phyloP scores from a whole-genome alignment of 305 asterid genomes.

The Solanum hybrid region DNA sequence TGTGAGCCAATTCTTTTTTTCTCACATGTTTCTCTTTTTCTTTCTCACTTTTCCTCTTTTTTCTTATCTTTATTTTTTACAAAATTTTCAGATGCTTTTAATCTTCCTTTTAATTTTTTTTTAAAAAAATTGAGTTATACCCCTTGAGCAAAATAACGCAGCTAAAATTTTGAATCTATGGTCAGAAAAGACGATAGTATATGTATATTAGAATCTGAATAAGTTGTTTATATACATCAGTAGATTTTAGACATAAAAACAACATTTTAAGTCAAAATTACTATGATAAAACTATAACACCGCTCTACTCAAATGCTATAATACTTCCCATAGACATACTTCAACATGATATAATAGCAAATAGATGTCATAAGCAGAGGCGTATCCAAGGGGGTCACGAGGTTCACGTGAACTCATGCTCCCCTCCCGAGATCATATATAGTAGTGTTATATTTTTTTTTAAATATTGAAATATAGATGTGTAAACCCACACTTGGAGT shows the following conservation, averaged over 20 bases:
- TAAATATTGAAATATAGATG: too few relatives aligned
- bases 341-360: neutral
- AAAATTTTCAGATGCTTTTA: neutral
- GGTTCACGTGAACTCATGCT: too few relatives aligned
- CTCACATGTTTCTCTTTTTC: constrained; percentile 11
- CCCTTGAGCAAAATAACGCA: neutral
- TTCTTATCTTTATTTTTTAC: neutral
- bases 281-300: neutral
- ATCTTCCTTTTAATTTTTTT: neutral
- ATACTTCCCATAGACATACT: neutral
- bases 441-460: too few relatives aligned
- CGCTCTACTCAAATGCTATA: neutral
- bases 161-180: neutral
- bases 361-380: neutral
- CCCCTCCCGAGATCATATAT: too few relatives aligned
- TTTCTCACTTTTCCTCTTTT: neutral
- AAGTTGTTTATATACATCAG: neutral
- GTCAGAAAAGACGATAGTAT: neutral
- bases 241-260: neutral
- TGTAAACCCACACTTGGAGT: too few relatives aligned
- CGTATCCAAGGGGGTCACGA: too few relatives aligned
- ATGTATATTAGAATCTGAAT: neutral
- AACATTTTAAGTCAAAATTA: neutral
- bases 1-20: constrained; percentile 6
- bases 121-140: neutral